Conservation (phyloP, 2,329 filamentous ascomycete species). For the Penicillium digitatum region DNA sequence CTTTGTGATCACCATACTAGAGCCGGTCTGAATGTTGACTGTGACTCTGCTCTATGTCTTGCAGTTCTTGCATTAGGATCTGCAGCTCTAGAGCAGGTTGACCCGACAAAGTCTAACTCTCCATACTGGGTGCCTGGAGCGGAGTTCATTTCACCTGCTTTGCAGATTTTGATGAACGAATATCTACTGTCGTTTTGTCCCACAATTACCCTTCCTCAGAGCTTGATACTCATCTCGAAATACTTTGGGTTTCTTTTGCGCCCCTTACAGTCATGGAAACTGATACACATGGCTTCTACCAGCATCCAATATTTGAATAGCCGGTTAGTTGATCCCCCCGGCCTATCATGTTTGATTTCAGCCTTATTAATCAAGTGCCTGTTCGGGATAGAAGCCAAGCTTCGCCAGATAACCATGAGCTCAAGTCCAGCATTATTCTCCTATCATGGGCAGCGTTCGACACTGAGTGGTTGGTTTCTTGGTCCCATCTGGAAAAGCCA, state of each 20-base stretch:
- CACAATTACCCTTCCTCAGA: slow-evolving; percentile 5
- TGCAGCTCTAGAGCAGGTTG: slow-evolving; percentile 3
- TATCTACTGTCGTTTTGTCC: slow-evolving; percentile 7
- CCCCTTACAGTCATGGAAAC: slow-evolving; percentile 4
- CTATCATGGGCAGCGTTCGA: slow-evolving; percentile 6
- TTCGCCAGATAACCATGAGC: not conserved
- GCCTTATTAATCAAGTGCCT: not conserved
- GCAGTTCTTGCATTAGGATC: slow-evolving; percentile 5
- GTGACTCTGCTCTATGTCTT: slow-evolving; percentile 5
- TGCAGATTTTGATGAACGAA: slow-evolving; percentile 9
- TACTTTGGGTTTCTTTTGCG: slow-evolving; percentile 7
- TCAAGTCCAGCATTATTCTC: slow-evolving; percentile 4
- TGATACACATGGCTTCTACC: slow-evolving; percentile 7
- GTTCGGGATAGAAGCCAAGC: not conserved
- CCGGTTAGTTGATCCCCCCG: not conserved
- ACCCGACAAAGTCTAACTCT: slow-evolving; percentile 2
- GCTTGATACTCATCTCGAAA: slow-evolving; percentile 4
- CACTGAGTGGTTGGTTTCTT: slow-evolving; percentile 1
- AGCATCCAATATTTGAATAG: slow-evolving; percentile 10
- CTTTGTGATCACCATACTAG: slow-evolving; percentile 1
- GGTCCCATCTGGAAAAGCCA: no score
- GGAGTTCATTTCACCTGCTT: not conserved
- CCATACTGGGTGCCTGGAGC: slow-evolving; percentile 3
- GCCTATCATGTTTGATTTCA: no score
- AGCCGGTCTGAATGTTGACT: slow-evolving; percentile 2